phyloP scores from a whole-genome alignment of 202 grass and related monocot species.

The Brachypodium distachyon region DNA sequence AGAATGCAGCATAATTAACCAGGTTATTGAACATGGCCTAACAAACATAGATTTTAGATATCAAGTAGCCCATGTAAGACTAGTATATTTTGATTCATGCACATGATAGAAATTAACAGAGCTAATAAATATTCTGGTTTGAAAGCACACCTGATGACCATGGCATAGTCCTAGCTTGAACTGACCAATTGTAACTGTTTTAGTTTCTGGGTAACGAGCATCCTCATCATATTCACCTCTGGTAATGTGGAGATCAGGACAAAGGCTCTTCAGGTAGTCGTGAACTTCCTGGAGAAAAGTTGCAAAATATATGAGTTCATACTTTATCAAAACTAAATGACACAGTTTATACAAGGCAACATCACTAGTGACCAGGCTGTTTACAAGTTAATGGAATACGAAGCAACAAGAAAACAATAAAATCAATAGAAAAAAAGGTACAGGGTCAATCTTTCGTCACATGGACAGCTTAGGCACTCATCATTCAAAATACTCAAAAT shows the following conservation, averaged over 20 bases:
- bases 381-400: background rate
- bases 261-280: conserved; percentile 98
- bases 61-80: background rate
- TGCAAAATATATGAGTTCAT: background rate
- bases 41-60: background rate
- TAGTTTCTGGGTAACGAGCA: conserved; percentile 82
- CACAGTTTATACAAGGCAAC: background rate
- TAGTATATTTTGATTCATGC: conserved; percentile 3
- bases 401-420: background rate
- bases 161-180: conserved; percentile 96
- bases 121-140: background rate
- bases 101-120: background rate
- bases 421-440: background rate
- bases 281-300: conserved; percentile 69
- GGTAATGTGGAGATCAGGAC: conserved; percentile 88
- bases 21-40: no score
- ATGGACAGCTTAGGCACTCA: conserved; percentile 4
- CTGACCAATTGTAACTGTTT: conserved; percentile 94
- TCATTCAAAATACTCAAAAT: background rate
- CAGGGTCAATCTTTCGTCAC: background rate
- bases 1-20: background rate
- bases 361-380: background rate
- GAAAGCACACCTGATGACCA: conserved; percentile 82
- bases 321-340: background rate
- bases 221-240: conserved; percentile 96